Base-by-base conservation (phyloP, 306 rosid species). In the Pyrus betulifolia region DNA sequence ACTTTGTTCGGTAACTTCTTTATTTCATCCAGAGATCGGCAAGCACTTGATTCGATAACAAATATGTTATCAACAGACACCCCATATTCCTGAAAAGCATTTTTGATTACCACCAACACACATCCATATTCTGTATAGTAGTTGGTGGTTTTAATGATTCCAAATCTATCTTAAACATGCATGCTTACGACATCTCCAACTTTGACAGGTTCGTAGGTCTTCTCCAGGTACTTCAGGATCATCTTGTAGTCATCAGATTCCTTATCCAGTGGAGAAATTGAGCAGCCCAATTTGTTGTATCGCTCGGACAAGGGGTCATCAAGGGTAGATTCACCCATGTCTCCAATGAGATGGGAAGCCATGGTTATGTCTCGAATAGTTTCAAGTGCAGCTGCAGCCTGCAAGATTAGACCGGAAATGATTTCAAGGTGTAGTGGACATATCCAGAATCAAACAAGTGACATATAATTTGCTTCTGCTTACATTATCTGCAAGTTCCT, bases 401-500 rank as follows among this genome's bases (percentile, higher is more conserved):
- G 64, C 42, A 70, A 70, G n/a, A 65, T 74, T 58, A 2, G 59
- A 62, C 25, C 44, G 67, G 5, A 64, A 28, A 18, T 71, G 33
- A 69, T 40, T 54, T 58, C 69, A 23, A 21, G n/a, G 10, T 8
- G 18, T 21, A 19, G 23, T 0, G n/a, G 25, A 65, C 38, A 17
- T 5, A 57, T 22, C 33, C 2, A 69, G 21, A 31, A 55, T 13
- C 38, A 25, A 14, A 12, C 4, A 12, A 40, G 54, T 60, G 57
- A 42, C 52, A 3, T 22, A n/a, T 38, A 6, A 68, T 27, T 57
- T 45, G 15, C 58, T 63, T 74, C 52, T 55, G 10, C 88, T 87
- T 76, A 92, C 97, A 88, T 90, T 89, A 3, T 95, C 97, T 58
- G 97, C 96, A 72, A 95, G 77, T 76, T 92, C 97, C 33, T 88